Evolutionary conservation across 2,329 filamentous ascomycete species (phyloP).

Genomic region (Alternaria sp.): DNA sequence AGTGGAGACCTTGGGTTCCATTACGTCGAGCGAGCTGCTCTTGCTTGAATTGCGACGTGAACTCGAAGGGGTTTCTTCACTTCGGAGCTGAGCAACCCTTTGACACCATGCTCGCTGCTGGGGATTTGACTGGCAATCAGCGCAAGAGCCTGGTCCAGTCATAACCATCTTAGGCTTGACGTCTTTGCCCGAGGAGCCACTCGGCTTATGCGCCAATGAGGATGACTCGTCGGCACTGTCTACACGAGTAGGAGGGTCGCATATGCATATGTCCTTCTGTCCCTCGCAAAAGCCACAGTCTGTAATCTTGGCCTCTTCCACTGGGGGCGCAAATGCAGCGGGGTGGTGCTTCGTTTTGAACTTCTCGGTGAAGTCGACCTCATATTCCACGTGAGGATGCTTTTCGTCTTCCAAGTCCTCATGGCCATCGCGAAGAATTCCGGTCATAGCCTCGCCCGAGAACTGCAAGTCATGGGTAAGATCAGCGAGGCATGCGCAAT

Average conservation of each 20-base stretch:
- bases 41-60: conserved; percentile 35
- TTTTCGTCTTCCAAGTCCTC: conserved; percentile 10
- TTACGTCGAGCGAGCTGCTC: conserved; percentile 29
- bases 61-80: conserved; percentile 24
- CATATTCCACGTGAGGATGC: conserved; percentile 17
- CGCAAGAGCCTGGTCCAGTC: conserved; percentile 45
- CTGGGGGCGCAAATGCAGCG: conserved; percentile 30
- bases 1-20: conserved; percentile 40
- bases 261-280: conserved; percentile 42
- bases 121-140: conserved; percentile 47
- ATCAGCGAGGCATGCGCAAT: conserved; percentile 46
- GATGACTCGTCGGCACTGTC: conserved; percentile 22
- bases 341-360: conserved; percentile 23
- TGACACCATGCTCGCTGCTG: conserved; percentile 47
- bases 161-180: conserved; percentile 15
- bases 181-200: conserved; percentile 5
- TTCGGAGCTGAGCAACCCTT: conserved; percentile 41
- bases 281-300: conserved; percentile 47
- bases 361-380: conserved; percentile 48
- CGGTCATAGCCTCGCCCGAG: conserved; percentile 27
- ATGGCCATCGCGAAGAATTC: conserved; percentile 18
- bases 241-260: conserved; percentile 31
- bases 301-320: conserved; percentile 23
- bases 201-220: conserved; percentile 14
- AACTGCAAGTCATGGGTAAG: conserved; percentile 32